Percentiles rank a stretch among this genome's conserved stretches.
Evolutionary conservation across 2,329 filamentous ascomycete species (phyloP).

Genomic region (Pseudodiploospora longispora): DNA sequence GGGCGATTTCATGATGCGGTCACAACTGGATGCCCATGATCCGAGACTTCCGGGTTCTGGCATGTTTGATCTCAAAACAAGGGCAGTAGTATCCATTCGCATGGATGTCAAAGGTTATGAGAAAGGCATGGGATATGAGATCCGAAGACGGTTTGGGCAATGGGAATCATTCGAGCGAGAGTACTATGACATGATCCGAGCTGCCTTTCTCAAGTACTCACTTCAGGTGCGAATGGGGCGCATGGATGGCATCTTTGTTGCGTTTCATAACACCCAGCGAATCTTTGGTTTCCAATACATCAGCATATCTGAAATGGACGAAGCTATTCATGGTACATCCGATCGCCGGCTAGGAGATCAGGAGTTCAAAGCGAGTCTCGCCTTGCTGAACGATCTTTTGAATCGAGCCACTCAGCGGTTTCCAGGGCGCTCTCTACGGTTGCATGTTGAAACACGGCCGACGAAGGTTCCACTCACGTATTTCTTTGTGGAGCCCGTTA

Average conservation of each 20-base stretch:
- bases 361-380: slow-evolving; percentile 78
- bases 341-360: slow-evolving; percentile 62
- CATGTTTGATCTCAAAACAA: slow-evolving; percentile 93
- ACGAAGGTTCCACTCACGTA: slow-evolving; percentile 64
- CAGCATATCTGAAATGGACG: slow-evolving; percentile 77
- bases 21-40: slow-evolving; percentile 88
- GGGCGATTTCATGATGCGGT: slow-evolving; percentile 87
- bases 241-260: slow-evolving; percentile 98
- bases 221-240: slow-evolving; percentile 93
- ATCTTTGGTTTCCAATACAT: slow-evolving; percentile 99
- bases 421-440: slow-evolving; percentile 65
- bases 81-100: slow-evolving; percentile 83
- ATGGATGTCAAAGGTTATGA: slow-evolving; percentile 73
- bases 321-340: slow-evolving; percentile 71
- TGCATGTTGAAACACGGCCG: slow-evolving; percentile 72
- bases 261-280: slow-evolving; percentile 87
- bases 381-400: slow-evolving; percentile 70
- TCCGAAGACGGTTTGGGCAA: slow-evolving; percentile 63
- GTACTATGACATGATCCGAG: slow-evolving; percentile 92
- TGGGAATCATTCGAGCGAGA: slow-evolving; percentile 94
- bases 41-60: slow-evolving; percentile 78
- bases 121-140: slow-evolving; percentile 77
- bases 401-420: slow-evolving; percentile 67
- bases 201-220: slow-evolving; percentile 93
- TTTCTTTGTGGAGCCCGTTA: slow-evolving; percentile 81